phyloP scores from a whole-genome alignment of 2,329 filamentous ascomycete species.

The Davidsoniella eucalypti region DNA sequence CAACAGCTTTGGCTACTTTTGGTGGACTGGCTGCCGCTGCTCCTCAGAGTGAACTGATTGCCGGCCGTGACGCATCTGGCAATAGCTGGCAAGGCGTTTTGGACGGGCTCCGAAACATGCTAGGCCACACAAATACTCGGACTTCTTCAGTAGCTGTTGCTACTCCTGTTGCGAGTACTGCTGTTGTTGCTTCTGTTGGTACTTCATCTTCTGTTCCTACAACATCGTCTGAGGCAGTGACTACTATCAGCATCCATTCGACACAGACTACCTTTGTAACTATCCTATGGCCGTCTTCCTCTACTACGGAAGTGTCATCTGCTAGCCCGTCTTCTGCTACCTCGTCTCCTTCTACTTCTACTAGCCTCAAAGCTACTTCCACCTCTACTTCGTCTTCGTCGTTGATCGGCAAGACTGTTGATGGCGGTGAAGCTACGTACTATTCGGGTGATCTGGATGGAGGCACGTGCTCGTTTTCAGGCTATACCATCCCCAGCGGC shows the following conservation, averaged over 20 bases:
- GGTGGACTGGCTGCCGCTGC: constrained; percentile 1
- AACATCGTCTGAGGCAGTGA: not conserved
- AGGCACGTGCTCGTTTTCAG: constrained; percentile 46
- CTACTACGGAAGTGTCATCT: not conserved
- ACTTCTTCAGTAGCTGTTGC: not conserved
- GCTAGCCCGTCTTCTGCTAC: not conserved
- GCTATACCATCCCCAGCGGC: constrained; percentile 41
- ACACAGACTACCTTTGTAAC: not conserved
- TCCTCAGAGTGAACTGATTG: not conserved
- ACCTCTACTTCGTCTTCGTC: not conserved
- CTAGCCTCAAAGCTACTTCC: not conserved
- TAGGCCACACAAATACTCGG: too few species aligned
- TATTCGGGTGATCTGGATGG: constrained; percentile 40
- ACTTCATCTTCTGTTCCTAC: not conserved
- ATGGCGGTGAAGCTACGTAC: constrained; percentile 23
- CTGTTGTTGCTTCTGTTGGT: not conserved
- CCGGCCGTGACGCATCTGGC: not conserved
- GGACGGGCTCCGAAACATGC: not conserved
- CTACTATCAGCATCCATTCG: not conserved
- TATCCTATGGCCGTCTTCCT: not conserved
- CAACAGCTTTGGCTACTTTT: constrained; percentile 2
- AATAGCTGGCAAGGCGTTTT: not conserved
- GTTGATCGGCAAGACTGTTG: not conserved
- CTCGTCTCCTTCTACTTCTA: not conserved
- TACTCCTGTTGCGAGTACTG: not conserved